Evolutionary conservation across 1,284 basidiomycete genomes (phyloP), one percentile per base, ranked within the genome.

Genomic region (Anthracocystis walkeri): DNA sequence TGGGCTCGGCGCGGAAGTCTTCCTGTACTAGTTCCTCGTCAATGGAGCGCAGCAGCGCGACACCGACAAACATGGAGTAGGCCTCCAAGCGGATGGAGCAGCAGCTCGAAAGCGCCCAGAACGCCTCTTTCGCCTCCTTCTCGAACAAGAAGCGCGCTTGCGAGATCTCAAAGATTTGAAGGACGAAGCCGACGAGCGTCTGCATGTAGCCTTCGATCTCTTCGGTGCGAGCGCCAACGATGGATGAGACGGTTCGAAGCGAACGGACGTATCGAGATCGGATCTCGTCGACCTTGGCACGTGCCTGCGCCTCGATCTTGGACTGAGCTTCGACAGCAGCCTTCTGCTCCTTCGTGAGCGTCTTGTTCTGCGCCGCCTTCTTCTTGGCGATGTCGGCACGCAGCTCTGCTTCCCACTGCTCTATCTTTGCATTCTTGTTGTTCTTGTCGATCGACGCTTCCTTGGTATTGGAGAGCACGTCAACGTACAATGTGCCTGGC

Each of bases 381-480:
- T 84, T 83, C 65, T 77, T 78, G 20, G 83, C 84, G 21, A 85
- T 78, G 31, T 78, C 75, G 31, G 78, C 79, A 31, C 84, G 79
- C 20, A 85, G 73, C 63, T 85, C 83, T 18, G 79, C 82, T 40
- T 85, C 84, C 84, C 84, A 85, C 42, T 75, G 61, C 40, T 85
- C 84, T 53, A 84, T 78, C 52, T 71, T 77, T 25, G 73, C 72
- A 33, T 80, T 71, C 60, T 81, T 81, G 53, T 71, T 66, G 63
- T 77, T 79, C 57, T 75, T 77, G 40, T 65, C 64, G 27, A 66
- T 40, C 6, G 42, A 16, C 10, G 63, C 58, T 20, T 78, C 70
- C 55, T 80, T 79, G 51, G 73, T 67, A 29, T 42, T 58, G 14
- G 70, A 67, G 7, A 84, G 76, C 10, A 83, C 80, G 59, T 85